phyloP scores from a whole-genome alignment of 2,329 filamentous ascomycete species.

The Pseudopithomyces chartarum region DNA sequence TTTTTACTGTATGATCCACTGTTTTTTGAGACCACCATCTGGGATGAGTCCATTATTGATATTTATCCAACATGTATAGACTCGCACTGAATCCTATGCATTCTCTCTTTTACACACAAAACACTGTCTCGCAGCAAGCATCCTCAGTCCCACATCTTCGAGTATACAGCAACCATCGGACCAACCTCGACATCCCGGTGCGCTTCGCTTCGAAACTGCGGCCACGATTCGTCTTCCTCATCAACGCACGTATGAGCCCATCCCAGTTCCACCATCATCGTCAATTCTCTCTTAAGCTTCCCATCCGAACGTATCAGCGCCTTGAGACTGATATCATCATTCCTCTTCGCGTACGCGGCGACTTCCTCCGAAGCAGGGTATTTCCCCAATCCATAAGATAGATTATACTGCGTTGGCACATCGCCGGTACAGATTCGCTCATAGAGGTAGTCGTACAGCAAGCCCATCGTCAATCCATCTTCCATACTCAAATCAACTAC shows the following conservation, averaged over 20 bases:
- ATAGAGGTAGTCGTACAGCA: not conserved
- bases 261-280: not conserved
- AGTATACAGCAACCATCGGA: not conserved
- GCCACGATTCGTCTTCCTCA: not conserved
- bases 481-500: not conserved
- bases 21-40: too few relatives aligned
- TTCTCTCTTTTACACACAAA: not conserved
- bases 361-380: not conserved
- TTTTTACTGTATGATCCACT: too few relatives aligned
- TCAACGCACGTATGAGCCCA: not conserved
- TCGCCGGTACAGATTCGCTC: not conserved
- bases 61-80: not conserved
- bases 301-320: not conserved
- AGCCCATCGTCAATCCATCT: not conserved
- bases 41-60: too few relatives aligned
- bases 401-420: not conserved
- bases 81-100: not conserved
- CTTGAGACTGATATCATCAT: not conserved
- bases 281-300: not conserved
- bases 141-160: not conserved
- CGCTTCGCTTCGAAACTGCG: not conserved
- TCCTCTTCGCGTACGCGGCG: not conserved
- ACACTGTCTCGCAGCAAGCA: not conserved
- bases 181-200: not conserved
- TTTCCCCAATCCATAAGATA: not conserved